Percentiles rank a stretch among this genome's conserved stretches.
phyloP scores from a whole-genome alignment of 164 flowering plant genomes.

The Chloranthus sessilifolius region DNA sequence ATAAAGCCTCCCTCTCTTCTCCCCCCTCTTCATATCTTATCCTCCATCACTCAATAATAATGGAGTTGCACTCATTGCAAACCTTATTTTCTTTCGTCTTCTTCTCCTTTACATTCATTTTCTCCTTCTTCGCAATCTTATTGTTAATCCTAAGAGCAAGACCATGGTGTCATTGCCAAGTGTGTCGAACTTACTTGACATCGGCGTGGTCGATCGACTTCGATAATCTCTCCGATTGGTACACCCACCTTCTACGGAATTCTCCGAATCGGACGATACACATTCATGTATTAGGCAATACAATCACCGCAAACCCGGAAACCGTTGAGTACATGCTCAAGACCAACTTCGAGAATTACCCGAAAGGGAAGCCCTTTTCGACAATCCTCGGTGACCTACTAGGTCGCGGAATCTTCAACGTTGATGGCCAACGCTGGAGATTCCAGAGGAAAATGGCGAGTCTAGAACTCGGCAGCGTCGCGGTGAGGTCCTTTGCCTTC shows the following conservation, averaged over 20 bases:
- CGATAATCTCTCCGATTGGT: constrained; percentile 61
- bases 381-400: constrained; percentile 62
- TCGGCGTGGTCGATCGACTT: constrained; percentile 42
- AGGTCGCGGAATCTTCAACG: constrained; percentile 79
- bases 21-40: too few relatives aligned
- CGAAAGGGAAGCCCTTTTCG: constrained; percentile 67
- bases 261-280: constrained; percentile 60
- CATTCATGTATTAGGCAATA: constrained; percentile 55
- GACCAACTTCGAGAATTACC: constrained; percentile 69
- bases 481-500: constrained; percentile 39
- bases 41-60: too few relatives aligned
- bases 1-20: too few relatives aligned
- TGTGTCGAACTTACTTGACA: constrained; percentile 38
- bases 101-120: constrained; percentile 14
- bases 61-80: constrained; percentile 8
- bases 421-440: constrained; percentile 69
- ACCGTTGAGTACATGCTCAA: constrained; percentile 76
- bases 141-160: constrained; percentile 23
- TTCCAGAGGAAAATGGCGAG: constrained; percentile 66
- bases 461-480: constrained; percentile 45
- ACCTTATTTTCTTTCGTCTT: constrained; percentile 19
- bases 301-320: constrained; percentile 63
- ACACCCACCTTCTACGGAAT: constrained; percentile 40
- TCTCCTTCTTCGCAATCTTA: constrained; percentile 26
- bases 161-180: constrained; percentile 50